Base-by-base conservation (phyloP, 75 land plant genomes). In the Cunninghamia lanceolata region DNA sequence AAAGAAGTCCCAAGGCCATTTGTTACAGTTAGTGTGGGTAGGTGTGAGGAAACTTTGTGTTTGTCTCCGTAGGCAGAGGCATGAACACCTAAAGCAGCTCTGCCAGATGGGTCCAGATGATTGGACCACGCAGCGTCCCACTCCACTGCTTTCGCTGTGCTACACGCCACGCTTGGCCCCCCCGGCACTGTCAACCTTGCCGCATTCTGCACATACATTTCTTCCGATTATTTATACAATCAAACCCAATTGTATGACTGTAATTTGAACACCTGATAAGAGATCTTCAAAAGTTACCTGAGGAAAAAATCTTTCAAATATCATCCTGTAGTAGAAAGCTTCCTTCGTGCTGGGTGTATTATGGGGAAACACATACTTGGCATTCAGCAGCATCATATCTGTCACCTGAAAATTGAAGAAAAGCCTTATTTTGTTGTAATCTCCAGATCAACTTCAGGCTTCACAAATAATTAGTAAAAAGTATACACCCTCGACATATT, bases 111-210 rank as follows among this genome's bases (percentile, higher is more conserved):
- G 59, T 96, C 99, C 68, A 86, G 93, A 85, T 96, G 95, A 13
- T 93, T 91, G 0, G 94, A 86, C 99, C 99, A 96, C 59, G 91
- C 85, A 9, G 92, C 89, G 84, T 95, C 97, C 99, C 99, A 96
- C 68, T 92, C 99, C 13, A 95, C 88, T 6, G 99, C 99, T 40
- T 93, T 94, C 3, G 99, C 97, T 0, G 99, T 95, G 90, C 99
- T 96, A 70, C 99, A 96, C 21, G 97, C 99, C 84, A 96, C 93
- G 83, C 95, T 95, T 85, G 99, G 94, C 63, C 98, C 98, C 1
- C 98, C 96, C 1, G 99, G 99, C 66, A 97, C 96, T 0, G 96
- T 97, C 86, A 91, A 70, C 59, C 94, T 90, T 16, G 97, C 99
- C 43, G 97, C 92, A 85, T 94, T 91, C 99, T 97, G 92, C 71